These are phyloP conservation scores for Ogataea hybrid DNA, from an alignment of 1,139 yeast genomes.

Conservation along the genomic window DNA sequence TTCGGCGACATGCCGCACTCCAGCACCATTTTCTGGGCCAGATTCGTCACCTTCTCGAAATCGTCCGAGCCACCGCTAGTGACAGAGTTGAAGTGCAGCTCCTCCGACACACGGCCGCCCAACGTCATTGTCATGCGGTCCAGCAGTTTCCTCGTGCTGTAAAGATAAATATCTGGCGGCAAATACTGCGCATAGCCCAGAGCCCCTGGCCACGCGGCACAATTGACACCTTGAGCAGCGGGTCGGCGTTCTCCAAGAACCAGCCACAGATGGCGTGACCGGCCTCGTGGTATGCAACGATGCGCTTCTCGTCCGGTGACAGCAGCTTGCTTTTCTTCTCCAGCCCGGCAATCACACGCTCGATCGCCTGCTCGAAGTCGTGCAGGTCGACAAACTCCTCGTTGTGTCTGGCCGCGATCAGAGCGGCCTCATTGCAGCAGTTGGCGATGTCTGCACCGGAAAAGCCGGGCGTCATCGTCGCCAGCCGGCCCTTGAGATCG, in stretches of 20 bases:
- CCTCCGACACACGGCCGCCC: constrained; percentile 81
- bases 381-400: constrained; percentile 51
- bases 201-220: constrained; percentile 83
- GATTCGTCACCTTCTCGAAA: constrained; percentile 72
- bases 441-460: constrained; percentile 87
- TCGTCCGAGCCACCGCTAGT: constrained; percentile 84
- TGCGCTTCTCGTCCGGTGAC: constrained; percentile 68
- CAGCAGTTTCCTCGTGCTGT: constrained; percentile 61
- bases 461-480: constrained; percentile 81
- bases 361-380: constrained; percentile 80
- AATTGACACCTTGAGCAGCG: constrained; percentile 74
- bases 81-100: constrained; percentile 70
- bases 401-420: constrained; percentile 73
- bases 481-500: constrained; percentile 65
- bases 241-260: constrained; percentile 72
- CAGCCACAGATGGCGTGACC: constrained; percentile 84
- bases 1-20: constrained; percentile 73
- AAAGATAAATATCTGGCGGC: constrained; percentile 72
- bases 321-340: constrained; percentile 70
- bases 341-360: constrained; percentile 77
- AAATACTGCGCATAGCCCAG: constrained; percentile 80
- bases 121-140: constrained; percentile 81
- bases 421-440: constrained; percentile 80
- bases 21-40: constrained; percentile 77
- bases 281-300: constrained; percentile 82